These are phyloP conservation scores for Fraxinus velutina DNA, from an alignment of 305 asterid genomes.

Conservation along the genomic window DNA sequence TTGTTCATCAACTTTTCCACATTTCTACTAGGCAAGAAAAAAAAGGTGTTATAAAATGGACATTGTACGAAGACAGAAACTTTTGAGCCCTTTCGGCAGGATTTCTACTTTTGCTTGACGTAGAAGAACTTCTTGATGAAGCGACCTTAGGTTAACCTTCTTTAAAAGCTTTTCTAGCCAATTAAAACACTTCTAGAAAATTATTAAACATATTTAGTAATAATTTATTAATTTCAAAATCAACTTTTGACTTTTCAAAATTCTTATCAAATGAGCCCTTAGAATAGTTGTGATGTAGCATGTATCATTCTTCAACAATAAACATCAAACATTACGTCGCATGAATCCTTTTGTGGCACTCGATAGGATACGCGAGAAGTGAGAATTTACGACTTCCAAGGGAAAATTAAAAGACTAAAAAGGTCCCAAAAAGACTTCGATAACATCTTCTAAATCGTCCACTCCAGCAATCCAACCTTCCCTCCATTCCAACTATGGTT, in stretches of 20 bases:
- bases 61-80: not conserved
- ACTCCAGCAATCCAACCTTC: too few species aligned
- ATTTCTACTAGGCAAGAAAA: constrained; percentile 43
- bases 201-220: too few species aligned
- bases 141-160: not conserved
- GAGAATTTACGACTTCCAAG: not conserved
- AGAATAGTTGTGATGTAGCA: not conserved
- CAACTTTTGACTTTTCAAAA: not conserved
- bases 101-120: not conserved
- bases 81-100: not conserved
- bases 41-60: not conserved
- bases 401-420: not conserved
- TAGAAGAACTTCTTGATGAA: not conserved
- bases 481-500: too few species aligned
- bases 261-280: too few species aligned
- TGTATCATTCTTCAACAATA: not conserved
- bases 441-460: not conserved
- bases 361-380: not conserved
- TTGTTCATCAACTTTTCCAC: constrained; percentile 76
- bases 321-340: not conserved
- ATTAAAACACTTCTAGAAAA: too few species aligned
- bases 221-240: too few species aligned
- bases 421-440: not conserved
- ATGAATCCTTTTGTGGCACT: not conserved
- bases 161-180: too few species aligned